phyloP scores from a whole-genome alignment of 371 early-diverging fungal species.

The Zancudomyces culisetae region DNA sequence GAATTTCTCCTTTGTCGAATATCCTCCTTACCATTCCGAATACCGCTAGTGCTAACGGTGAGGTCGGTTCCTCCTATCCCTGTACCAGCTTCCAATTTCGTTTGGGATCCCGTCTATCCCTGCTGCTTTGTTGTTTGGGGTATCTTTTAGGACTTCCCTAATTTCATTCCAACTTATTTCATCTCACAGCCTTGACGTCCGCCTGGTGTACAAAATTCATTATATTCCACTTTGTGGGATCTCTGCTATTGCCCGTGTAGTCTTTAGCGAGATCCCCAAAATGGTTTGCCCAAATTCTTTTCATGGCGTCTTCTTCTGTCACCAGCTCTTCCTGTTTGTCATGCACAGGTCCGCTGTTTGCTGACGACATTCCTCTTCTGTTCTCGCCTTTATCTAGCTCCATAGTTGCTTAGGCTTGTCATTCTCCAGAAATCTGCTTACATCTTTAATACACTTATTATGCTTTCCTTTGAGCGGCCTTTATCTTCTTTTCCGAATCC shows the following conservation, averaged over 20 bases:
- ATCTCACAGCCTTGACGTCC: background rate
- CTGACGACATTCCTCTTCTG: too few relatives aligned
- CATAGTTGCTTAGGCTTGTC: too few relatives aligned
- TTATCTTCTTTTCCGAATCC: too few relatives aligned
- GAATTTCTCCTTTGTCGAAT: background rate
- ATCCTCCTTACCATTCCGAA: background rate
- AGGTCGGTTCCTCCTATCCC: background rate
- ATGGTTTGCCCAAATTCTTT: background rate
- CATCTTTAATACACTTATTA: too few relatives aligned
- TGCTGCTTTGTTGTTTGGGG: constrained; percentile 1
- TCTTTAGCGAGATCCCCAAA: background rate
- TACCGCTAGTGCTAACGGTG: background rate
- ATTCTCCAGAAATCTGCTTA: too few relatives aligned
- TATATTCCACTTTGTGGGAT: constrained; percentile 1
- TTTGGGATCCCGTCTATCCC: background rate
- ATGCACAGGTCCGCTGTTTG: too few relatives aligned
- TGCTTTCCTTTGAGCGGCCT: too few relatives aligned
- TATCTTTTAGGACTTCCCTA: background rate
- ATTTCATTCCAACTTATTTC: background rate
- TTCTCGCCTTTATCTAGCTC: too few relatives aligned
- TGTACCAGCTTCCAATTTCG: constrained; percentile 1
- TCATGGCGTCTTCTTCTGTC: too few relatives aligned
- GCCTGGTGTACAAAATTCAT: background rate
- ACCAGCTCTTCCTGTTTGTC: too few relatives aligned
- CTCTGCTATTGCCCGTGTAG: background rate